phyloP scores from a whole-genome alignment of 495 filamentous ascomycete genomes.

The Penicillium atrosanguineum region DNA sequence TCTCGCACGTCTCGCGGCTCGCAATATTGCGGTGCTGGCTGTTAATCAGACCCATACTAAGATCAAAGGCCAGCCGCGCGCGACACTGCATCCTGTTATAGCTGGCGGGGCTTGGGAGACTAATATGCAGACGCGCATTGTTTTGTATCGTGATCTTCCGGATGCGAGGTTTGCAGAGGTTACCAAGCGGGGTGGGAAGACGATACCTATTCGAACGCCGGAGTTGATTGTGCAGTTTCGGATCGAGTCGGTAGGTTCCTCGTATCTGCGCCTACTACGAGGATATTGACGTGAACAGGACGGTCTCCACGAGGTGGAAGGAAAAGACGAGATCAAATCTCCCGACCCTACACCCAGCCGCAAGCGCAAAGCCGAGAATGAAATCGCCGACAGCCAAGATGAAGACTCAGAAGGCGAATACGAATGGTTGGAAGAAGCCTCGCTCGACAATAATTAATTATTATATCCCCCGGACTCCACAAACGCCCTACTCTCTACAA shows the following conservation, averaged over 20 bases:
- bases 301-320: slow-evolving; percentile 25
- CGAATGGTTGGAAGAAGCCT: slow-evolving; percentile 24
- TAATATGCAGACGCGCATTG: slow-evolving; percentile 62
- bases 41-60: slow-evolving; percentile 71
- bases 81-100: slow-evolving; percentile 70
- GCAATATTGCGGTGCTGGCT: slow-evolving; percentile 64
- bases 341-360: slow-evolving; percentile 20
- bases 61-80: slow-evolving; percentile 51
- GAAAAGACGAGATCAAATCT: not conserved
- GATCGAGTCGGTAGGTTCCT: slow-evolving; percentile 36
- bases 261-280: not conserved
- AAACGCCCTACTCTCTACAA: slow-evolving; percentile 17
- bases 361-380: slow-evolving; percentile 49
- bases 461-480: slow-evolving; percentile 7
- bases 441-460: slow-evolving; percentile 1
- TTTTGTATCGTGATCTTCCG: slow-evolving; percentile 65
- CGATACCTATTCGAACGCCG: slow-evolving; percentile 27
- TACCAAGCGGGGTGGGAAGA: slow-evolving; percentile 41
- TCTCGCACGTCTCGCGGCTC: slow-evolving; percentile 67
- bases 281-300: slow-evolving; percentile 18
- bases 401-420: slow-evolving; percentile 46
- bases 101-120: slow-evolving; percentile 68
- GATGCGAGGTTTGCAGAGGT: slow-evolving; percentile 42
- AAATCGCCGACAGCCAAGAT: slow-evolving; percentile 51
- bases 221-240: slow-evolving; percentile 39